Percentiles rank a stretch among this genome's conserved stretches.
Conservation (phyloP, 495 filamentous ascomycete species). For the Penicillium ochrochloron region DNA sequence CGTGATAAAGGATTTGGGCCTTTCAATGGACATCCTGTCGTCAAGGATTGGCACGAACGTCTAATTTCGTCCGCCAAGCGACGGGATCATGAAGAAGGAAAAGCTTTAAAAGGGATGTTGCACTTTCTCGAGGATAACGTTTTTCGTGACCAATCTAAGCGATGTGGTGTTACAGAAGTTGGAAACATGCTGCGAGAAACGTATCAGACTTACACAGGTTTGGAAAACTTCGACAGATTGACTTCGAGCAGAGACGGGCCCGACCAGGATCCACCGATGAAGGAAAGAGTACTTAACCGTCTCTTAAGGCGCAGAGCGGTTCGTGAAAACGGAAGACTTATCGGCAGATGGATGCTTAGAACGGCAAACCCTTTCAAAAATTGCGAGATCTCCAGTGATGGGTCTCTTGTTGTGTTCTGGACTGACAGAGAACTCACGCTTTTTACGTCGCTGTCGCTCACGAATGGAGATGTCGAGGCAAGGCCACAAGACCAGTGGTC, state of each 20-base stretch:
- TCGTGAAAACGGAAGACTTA: not conserved
- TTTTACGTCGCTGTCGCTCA: not conserved
- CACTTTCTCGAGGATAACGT: not conserved
- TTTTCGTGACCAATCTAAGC: not conserved
- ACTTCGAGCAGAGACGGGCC: not conserved
- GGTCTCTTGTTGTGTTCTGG: not conserved
- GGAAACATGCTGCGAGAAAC: not conserved
- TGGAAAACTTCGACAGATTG: not conserved
- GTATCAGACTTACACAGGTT: not conserved
- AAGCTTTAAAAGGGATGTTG: not conserved
- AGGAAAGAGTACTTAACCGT: not conserved
- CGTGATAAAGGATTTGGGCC: not conserved
- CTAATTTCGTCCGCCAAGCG: not conserved
- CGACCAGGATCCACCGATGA: not conserved
- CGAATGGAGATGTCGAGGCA: not conserved
- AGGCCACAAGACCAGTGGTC: not conserved
- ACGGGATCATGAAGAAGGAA: not conserved
- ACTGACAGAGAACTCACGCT: not conserved
- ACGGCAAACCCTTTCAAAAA: not conserved
- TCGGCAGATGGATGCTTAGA: not conserved
- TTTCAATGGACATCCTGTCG: not conserved
- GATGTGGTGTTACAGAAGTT: not conserved
- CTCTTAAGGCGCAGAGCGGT: not conserved
- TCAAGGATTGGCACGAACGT: not conserved
- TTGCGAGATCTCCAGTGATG: not conserved